Conservation (phyloP, 306 rosid genomes). For the Alnus glutinosa region DNA sequence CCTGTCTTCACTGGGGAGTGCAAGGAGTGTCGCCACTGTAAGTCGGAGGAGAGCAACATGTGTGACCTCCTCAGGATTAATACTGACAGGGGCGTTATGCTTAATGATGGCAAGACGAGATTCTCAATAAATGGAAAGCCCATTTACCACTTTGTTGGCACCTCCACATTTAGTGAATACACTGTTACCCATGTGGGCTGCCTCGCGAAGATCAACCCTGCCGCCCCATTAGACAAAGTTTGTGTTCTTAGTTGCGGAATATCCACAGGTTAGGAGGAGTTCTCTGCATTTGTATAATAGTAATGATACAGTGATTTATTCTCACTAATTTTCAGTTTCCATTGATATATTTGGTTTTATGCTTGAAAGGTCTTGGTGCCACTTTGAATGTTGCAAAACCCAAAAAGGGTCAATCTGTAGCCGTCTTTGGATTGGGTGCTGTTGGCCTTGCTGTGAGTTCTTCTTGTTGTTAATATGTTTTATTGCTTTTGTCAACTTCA, state of each 20-base stretch:
- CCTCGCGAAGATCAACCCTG: constrained; percentile 81
- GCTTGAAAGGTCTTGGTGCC: constrained; percentile 75
- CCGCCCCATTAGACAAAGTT: constrained; percentile 90
- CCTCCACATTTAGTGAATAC: constrained; percentile 89
- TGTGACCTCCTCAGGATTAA: constrained; percentile 89
- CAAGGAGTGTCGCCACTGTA: constrained; percentile 76
- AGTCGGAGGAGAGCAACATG: constrained; percentile 94
- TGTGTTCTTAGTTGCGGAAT: constrained; percentile 93
- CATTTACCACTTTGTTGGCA: constrained; percentile 77
- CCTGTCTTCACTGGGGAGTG: constrained; percentile 94
- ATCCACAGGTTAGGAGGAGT: constrained; percentile 62
- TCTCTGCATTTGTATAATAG: neutral
- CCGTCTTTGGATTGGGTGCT: constrained; percentile 86
- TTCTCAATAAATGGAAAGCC: constrained; percentile 79
- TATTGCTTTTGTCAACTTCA: neutral
- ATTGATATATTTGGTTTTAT: constrained; percentile 4
- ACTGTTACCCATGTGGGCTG: constrained; percentile 81
- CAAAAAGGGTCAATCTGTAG: constrained; percentile 71
- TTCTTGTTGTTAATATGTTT: neutral
- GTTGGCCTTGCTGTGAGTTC: constrained; percentile 88
- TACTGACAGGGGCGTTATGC: constrained; percentile 82
- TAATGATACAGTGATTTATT: neutral
- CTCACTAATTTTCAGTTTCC: neutral
- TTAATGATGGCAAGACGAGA: constrained; percentile 60
- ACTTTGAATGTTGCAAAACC: constrained; percentile 91